Base-by-base conservation (phyloP, 2,329 filamentous ascomycete species). In the Dactylellina sp. region DNA sequence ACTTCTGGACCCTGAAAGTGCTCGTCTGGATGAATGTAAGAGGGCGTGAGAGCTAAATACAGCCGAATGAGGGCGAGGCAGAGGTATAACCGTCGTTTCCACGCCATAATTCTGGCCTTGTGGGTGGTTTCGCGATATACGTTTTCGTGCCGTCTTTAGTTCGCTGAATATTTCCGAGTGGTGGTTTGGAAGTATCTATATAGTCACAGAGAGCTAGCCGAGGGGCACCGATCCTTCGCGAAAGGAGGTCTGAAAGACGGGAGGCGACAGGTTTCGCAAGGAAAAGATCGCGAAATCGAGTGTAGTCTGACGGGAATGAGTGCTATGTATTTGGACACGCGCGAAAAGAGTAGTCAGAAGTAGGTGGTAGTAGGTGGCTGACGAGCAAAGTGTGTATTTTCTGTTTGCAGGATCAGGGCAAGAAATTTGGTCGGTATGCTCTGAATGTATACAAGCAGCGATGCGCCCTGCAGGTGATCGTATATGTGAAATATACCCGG, bases 1-100 rank as follows among this genome's bases (percentile, higher is more conserved):
- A 98, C 90, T 84, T 99, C 95, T 14, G 95, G 95, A 37, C 95
- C 95, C 83, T 99, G 95, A 80, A 99, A 99, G 84, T 98, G 95
- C 85, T 99, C 95, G 83, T 99, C 95, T 3, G 95, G 95, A 81
- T 99, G 95, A 50, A 99, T 87, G 82, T 99, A 99, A 85, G 94
- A 98, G 71, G 95, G 91, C 76, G 91, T 93, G 76, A 98, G 84
- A 74, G 95, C 94, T 81, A 98, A 94, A 87, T 94, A 98, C 80
- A 98, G 86, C 82, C 95, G 90, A 79, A 97, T 88, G 77, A 95
- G 84, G 79, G 96, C 85, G 78, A 99, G 85, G 65, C 96, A 83
- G 76, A 98, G 85, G 83, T 97, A 97, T 76, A 89, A 87, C 82
- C 93, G 89, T 85, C 93, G 89, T 53, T 60, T 50, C 93, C 92